These are phyloP conservation scores for Populus simonii DNA, from an alignment of 345 rosid genomes.

Conservation along the genomic window DNA sequence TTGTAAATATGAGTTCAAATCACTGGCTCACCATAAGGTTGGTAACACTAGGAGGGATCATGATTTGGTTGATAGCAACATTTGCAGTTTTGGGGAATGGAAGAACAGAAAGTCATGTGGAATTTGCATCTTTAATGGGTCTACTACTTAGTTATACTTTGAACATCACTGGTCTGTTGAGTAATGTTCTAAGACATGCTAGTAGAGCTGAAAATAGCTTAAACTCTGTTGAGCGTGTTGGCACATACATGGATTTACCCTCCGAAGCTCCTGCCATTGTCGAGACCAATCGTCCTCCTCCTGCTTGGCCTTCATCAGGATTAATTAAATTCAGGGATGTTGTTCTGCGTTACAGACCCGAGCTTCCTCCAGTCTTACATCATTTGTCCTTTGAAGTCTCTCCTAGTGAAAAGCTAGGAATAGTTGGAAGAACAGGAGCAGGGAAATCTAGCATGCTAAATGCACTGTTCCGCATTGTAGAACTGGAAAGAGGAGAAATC, in stretches of 20 bases:
- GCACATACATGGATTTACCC: constrained; percentile 77
- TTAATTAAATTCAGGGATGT: constrained; percentile 79
- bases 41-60: constrained; percentile 88
- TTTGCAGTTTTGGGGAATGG: constrained; percentile 31
- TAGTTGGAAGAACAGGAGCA: constrained; percentile 99
- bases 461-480: constrained; percentile 89
- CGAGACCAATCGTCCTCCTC: constrained; percentile 87
- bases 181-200: constrained; percentile 87
- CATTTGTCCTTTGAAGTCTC: constrained; percentile 68
- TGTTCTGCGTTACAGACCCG: constrained; percentile 86
- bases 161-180: constrained; percentile 75
- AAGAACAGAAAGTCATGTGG: constrained; percentile 24
- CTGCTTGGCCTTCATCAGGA: constrained; percentile 98
- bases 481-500: constrained; percentile 84
- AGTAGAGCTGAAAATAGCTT: constrained; percentile 96
- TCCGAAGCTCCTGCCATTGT: constrained; percentile 80
- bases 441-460: constrained; percentile 98
- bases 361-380: constrained; percentile 93
- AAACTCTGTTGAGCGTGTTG: constrained; percentile 92
- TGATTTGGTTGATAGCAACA: constrained; percentile 77
- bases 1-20: constrained; percentile 28
- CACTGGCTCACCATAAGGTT: constrained; percentile 84
- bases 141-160: constrained; percentile 91
- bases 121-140: constrained; percentile 54
- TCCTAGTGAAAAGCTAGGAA: constrained; percentile 92